phyloP scores from a whole-genome alignment of 139 green algal genomes.

The Nannochloris sp. region DNA sequence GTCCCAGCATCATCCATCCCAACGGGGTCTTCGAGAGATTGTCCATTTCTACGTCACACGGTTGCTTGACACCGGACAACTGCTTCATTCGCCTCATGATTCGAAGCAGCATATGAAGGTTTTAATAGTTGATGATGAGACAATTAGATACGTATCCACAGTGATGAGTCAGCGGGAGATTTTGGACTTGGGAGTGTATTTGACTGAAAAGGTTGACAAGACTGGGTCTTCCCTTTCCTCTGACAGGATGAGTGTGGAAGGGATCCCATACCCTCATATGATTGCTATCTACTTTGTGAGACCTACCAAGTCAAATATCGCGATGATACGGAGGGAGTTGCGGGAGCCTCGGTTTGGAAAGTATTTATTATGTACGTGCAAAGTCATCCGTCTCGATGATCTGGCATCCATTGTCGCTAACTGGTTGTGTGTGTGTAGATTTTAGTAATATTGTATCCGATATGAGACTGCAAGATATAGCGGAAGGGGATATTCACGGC shows the following conservation, averaged over 20 bases:
- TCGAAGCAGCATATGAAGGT: conserved; percentile 67
- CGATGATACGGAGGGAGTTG: conserved; percentile 73
- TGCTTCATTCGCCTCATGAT: no score
- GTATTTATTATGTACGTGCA: conserved; percentile 79
- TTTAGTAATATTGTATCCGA: conserved; percentile 85
- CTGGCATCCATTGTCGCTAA: background rate
- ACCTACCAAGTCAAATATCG: conserved; percentile 81
- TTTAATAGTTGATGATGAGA: conserved; percentile 86
- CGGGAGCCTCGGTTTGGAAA: conserved; percentile 68
- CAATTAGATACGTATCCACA: conserved; percentile 61
- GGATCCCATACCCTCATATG: conserved; percentile 66
- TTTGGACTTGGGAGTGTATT: conserved; percentile 79
- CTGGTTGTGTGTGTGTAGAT: conserved; percentile 28
- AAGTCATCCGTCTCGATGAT: background rate
- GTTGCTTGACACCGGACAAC: no score
- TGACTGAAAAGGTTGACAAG: conserved; percentile 76
- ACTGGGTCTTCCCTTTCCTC: background rate
- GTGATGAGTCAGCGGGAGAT: conserved; percentile 88
- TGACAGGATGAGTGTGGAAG: background rate
- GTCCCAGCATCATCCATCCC: no score
- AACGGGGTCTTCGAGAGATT: no score
- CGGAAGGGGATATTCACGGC: conserved; percentile 77
- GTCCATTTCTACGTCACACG: no score
- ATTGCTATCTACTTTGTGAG: conserved; percentile 87
- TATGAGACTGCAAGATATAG: conserved; percentile 87